These are phyloP conservation scores for Candida alai DNA, from an alignment of 805 yeast species.

Conservation along the genomic window DNA sequence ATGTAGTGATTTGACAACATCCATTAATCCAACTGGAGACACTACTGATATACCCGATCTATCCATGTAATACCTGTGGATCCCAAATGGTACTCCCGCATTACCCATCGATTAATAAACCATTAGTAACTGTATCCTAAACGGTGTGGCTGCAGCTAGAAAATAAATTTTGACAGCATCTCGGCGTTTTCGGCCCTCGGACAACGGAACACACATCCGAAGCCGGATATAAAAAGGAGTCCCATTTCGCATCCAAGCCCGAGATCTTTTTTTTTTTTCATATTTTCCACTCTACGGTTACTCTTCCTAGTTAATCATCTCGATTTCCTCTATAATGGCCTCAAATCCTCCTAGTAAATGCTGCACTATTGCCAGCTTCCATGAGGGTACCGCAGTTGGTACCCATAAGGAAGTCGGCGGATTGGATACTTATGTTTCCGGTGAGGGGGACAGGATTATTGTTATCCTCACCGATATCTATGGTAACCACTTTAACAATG, in stretches of 20 bases:
- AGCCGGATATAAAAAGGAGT: neutral
- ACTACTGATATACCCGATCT: too few species aligned
- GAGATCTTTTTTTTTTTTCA: neutral
- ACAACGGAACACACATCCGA: too few species aligned
- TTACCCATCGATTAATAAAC: too few species aligned
- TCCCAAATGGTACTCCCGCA: too few species aligned
- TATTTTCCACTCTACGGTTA: conserved; percentile 1
- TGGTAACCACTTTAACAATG: conserved; percentile 60
- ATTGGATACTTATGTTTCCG: conserved; percentile 30
- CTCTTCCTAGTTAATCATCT: neutral
- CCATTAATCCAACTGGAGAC: too few species aligned
- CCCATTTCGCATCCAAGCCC: neutral
- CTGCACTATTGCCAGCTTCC: conserved; percentile 40
- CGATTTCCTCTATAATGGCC: conserved; percentile 26
- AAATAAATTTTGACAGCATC: too few species aligned
- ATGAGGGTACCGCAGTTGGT: conserved; percentile 53
- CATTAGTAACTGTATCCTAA: too few species aligned
- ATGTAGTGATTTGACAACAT: too few species aligned
- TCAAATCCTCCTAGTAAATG: conserved; percentile 53
- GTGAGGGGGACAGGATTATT: conserved; percentile 43
- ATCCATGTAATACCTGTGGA: too few species aligned
- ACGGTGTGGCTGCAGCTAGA: too few species aligned
- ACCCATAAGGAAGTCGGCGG: conserved; percentile 38
- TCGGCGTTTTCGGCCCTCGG: too few species aligned
- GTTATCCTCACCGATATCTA: conserved; percentile 68